phyloP scores from a whole-genome alignment of 169 alveolate genomes.

The Babesia microti region DNA sequence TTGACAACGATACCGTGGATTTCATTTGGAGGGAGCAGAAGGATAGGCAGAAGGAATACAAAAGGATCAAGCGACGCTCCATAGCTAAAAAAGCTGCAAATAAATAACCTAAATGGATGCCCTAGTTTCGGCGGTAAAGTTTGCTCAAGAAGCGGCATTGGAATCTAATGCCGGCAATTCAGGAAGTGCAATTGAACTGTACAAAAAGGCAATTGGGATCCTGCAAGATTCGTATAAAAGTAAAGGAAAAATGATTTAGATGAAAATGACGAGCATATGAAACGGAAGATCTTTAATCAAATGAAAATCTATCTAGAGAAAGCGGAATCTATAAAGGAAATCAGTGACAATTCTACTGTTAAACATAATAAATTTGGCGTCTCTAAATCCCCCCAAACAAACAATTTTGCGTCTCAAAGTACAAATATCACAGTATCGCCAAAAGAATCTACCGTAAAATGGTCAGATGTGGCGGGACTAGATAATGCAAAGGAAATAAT shows the following conservation, averaged over 20 bases:
- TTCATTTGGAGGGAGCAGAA: conserved; percentile 51
- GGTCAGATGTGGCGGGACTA: conserved; percentile 93
- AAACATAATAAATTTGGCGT: no score
- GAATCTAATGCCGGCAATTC: conserved; percentile 17
- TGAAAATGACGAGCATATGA: background rate
- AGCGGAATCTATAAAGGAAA: conserved; percentile 51
- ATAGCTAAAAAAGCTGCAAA: no score
- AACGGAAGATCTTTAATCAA: conserved; percentile 41
- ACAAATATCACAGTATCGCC: conserved; percentile 26
- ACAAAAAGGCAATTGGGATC: conserved; percentile 38
- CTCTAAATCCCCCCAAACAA: no score
- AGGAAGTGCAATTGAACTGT: conserved; percentile 19
- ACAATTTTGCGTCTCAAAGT: no score
- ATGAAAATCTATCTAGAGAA: conserved; percentile 57
- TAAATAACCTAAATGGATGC: conserved; percentile 22
- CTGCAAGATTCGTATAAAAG: conserved; percentile 35
- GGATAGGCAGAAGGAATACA: conserved; percentile 10
- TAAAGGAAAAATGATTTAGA: conserved; percentile 4
- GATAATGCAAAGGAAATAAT: conserved; percentile 84
- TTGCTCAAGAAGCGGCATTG: conserved; percentile 35
- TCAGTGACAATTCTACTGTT: conserved; percentile 11
- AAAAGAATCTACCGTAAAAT: conserved; percentile 72
- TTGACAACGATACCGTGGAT: conserved; percentile 25
- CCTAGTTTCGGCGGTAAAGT: conserved; percentile 25
- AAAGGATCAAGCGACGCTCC: no score